A percentile compares a stretch with the other conserved stretches of the same genome.
Evolutionary conservation across 176 grass and related monocot species (phyloP).

Genomic region (Stipa capillata): DNA sequence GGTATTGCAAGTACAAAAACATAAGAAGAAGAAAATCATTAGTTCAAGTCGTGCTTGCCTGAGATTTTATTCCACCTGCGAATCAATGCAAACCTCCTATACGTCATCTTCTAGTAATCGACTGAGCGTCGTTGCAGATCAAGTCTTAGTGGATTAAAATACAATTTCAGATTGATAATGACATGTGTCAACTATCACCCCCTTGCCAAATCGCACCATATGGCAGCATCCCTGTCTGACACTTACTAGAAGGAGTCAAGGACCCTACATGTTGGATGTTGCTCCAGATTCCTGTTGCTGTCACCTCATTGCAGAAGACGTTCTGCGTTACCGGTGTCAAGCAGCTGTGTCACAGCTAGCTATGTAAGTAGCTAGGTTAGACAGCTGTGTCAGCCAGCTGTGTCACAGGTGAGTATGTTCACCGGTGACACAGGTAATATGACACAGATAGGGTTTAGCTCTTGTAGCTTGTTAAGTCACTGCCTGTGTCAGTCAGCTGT

Average conservation of each 20-base stretch:
- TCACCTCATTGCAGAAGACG: too few species aligned
- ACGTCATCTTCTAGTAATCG: background rate
- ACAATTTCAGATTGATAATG: background rate
- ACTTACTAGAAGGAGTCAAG: background rate
- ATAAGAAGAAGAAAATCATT: background rate
- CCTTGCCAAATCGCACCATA: background rate
- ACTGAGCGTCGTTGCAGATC: background rate
- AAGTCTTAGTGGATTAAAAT: background rate
- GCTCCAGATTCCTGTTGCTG: too few species aligned
- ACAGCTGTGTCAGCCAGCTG: too few species aligned
- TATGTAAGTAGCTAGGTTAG: too few species aligned
- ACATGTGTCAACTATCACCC: background rate
- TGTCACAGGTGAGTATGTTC: too few species aligned
- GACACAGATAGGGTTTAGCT: too few species aligned
- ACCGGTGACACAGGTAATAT: too few species aligned
- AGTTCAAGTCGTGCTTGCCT: background rate
- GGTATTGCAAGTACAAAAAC: background rate
- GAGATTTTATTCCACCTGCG: background rate
- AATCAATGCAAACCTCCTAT: background rate
- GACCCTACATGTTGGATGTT: background rate
- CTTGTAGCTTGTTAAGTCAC: too few species aligned
- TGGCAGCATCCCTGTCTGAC: background rate
- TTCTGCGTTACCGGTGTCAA: too few species aligned
- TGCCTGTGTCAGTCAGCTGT: too few species aligned
- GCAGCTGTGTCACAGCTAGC: too few species aligned